These are phyloP conservation scores for Croton laevigatus DNA, from an alignment of 441 rosid genomes.

Conservation along the genomic window DNA sequence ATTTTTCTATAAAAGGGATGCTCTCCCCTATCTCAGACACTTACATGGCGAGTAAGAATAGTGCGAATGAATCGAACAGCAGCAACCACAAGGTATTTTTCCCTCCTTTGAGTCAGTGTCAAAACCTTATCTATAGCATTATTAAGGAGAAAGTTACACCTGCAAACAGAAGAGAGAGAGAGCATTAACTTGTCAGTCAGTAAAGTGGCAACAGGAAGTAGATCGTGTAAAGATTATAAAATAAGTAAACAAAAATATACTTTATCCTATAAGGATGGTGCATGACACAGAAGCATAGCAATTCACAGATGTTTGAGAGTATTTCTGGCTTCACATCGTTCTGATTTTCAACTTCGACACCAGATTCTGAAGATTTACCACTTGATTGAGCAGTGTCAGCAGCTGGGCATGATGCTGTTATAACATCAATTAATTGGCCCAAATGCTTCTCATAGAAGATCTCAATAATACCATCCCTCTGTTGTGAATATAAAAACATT, in stretches of 20 bases:
- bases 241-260: conserved; percentile 42
- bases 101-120: conserved; percentile 80
- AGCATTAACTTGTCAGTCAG: conserved; percentile 11
- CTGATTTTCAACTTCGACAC: conserved; percentile 44
- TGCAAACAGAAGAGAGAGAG: conserved; percentile 37
- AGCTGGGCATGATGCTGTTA: conserved; percentile 68
- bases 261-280: conserved; percentile 97
- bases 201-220: conserved; percentile 4
- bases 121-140: conserved; percentile 84
- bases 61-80: conserved; percentile 95
- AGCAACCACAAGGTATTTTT: conserved; percentile 95
- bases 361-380: conserved; percentile 44
- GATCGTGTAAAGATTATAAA: conserved; percentile 2
- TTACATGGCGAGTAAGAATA: conserved; percentile 81
- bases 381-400: conserved; percentile 35
- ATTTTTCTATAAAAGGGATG: no score
- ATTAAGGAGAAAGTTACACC: conserved; percentile 92
- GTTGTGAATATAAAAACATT: conserved; percentile 31
- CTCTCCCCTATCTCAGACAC: conserved; percentile 23
- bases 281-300: conserved; percentile 90
- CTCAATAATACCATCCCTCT: conserved; percentile 87
- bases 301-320: conserved; percentile 86
- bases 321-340: conserved; percentile 75
- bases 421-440: conserved; percentile 84
- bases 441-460: conserved; percentile 97